Evolutionary conservation across 352 stramenopile species (phyloP).

Genomic region (Pythium sp.): DNA sequence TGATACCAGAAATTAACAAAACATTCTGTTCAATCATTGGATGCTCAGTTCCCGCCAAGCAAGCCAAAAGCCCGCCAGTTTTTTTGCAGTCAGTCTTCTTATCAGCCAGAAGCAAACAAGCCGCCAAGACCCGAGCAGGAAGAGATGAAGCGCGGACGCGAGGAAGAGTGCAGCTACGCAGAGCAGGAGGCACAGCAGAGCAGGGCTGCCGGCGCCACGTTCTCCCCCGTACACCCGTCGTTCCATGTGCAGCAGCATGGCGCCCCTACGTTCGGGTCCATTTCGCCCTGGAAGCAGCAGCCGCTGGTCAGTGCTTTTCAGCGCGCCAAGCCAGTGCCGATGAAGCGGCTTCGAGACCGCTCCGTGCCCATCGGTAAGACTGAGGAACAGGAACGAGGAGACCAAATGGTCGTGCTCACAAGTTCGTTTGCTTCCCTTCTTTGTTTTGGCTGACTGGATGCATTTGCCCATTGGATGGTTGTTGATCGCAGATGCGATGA

Average conservation of each 20-base stretch:
- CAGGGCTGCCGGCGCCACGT: conserved; percentile 7
- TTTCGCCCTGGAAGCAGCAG: conserved; percentile 59
- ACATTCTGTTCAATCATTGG: not conserved
- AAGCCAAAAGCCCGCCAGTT: not conserved
- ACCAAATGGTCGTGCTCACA: not conserved
- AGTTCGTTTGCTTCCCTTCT: not conserved
- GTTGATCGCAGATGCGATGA: conserved; percentile 53
- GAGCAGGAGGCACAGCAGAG: conserved; percentile 20
- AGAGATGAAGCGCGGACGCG: conserved; percentile 22
- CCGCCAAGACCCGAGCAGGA: not conserved
- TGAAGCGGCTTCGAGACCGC: conserved; percentile 69
- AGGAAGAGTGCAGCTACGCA: conserved; percentile 11
- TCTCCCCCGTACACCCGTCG: conserved; percentile 14
- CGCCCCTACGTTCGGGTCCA: conserved; percentile 21
- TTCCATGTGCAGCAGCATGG: conserved; percentile 20
- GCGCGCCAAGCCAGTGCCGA: conserved; percentile 17
- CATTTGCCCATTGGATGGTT: not conserved
- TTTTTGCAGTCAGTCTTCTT: not conserved
- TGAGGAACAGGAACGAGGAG: not conserved
- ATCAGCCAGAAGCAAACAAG: not conserved
- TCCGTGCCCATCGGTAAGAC: conserved; percentile 61
- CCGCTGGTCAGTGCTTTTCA: conserved; percentile 6
- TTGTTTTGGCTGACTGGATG: conserved; percentile 5
- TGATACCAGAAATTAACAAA: not conserved
- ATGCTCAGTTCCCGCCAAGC: not conserved